Conservation (phyloP, 176 grass and related monocot species). For the Poa annua region DNA sequence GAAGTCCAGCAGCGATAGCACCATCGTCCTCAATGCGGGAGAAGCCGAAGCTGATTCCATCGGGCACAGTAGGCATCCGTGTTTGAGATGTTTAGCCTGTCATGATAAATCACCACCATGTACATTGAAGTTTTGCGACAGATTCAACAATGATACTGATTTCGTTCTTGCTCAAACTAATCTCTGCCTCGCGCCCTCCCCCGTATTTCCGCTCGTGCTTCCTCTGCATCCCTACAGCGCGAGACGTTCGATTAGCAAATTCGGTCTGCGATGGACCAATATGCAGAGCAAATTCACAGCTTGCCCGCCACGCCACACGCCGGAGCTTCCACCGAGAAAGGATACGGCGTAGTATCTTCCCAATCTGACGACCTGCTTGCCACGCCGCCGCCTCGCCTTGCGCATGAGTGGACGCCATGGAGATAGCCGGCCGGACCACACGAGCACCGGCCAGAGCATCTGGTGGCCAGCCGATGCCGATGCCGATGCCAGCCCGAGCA, state of each 20-base stretch:
- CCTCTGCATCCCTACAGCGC: too few species aligned
- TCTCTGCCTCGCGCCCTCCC: not conserved
- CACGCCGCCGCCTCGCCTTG: not conserved
- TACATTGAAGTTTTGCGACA: not conserved
- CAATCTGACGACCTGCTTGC: not conserved
- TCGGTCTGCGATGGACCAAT: not conserved
- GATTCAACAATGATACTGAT: not conserved
- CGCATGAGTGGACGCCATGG: not conserved
- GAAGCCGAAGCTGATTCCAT: not conserved
- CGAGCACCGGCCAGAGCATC: too few species aligned
- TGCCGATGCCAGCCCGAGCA: too few species aligned
- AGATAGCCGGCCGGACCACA: too few species aligned
- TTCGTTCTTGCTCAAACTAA: not conserved
- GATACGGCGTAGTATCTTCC: too few species aligned
- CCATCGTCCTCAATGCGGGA: not conserved
- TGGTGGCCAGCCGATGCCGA: too few species aligned
- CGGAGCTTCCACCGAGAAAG: constrained; percentile 25
- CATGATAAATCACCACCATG: not conserved
- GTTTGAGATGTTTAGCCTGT: not conserved
- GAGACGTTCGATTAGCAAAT: not conserved
- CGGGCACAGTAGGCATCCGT: not conserved
- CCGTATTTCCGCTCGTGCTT: not conserved
- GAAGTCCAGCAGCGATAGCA: too few species aligned
- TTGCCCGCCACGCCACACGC: constrained; percentile 25
- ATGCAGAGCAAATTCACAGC: not conserved